Percentiles rank a stretch among this genome's conserved stretches.
These are phyloP conservation scores for Serpula lacrymans DNA, from an alignment of 768 basidiomycete species.

Conservation along the genomic window DNA sequence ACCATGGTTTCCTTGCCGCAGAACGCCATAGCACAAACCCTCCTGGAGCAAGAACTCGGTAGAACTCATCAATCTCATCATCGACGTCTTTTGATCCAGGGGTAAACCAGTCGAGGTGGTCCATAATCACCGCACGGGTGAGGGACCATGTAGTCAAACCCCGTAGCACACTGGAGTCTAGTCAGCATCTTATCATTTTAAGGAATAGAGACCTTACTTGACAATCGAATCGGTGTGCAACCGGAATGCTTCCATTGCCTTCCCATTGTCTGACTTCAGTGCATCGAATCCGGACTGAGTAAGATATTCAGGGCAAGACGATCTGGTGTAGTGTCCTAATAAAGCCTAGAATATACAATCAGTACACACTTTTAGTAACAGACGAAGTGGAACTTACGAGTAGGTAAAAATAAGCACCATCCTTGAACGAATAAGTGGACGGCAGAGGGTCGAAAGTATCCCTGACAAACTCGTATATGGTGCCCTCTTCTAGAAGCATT, in stretches of 20 bases:
- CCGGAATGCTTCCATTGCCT: slow-evolving; percentile 51
- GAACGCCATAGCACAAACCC: slow-evolving; percentile 68
- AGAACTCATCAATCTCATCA: slow-evolving; percentile 53
- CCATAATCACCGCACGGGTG: slow-evolving; percentile 69
- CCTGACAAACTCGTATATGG: slow-evolving; percentile 45
- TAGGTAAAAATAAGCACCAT: slow-evolving; percentile 67
- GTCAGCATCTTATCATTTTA: not conserved
- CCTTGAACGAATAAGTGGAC: slow-evolving; percentile 48
- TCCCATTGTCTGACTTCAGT: slow-evolving; percentile 46
- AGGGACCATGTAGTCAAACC: slow-evolving; percentile 45
- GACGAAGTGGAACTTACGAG: slow-evolving; percentile 30
- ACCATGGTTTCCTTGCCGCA: slow-evolving; percentile 65
- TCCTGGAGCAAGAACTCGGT: slow-evolving; percentile 51
- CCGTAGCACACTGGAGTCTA: slow-evolving; percentile 36
- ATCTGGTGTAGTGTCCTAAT: slow-evolving; percentile 52
- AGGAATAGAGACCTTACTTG: slow-evolving; percentile 39
- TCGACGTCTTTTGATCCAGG: slow-evolving; percentile 46
- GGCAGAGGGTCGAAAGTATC: slow-evolving; percentile 51
- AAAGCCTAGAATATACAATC: slow-evolving; percentile 28
- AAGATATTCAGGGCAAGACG: slow-evolving; percentile 63
- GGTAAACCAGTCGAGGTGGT: slow-evolving; percentile 60
- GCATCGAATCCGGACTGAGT: slow-evolving; percentile 56
- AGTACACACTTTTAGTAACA: not conserved
- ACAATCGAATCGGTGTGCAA: slow-evolving; percentile 71
- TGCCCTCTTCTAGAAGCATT: slow-evolving; percentile 54